Evolutionary conservation across 768 basidiomycete species (phyloP), one percentile per base, ranked within the genome.

Genomic region (Serendipita sp.): DNA sequence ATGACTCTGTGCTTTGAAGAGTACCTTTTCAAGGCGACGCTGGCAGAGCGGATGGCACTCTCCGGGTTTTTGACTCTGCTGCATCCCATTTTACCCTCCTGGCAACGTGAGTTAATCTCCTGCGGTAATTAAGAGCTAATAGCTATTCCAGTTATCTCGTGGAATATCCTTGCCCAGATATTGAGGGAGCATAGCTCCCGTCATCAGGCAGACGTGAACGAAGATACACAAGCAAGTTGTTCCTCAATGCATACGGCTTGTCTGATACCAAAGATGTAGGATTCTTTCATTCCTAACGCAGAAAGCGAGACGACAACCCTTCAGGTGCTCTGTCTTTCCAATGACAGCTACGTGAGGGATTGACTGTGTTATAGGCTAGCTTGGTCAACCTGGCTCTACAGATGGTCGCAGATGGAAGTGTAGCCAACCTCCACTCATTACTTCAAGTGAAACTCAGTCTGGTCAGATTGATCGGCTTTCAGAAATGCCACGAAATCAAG

Each of bases 1-100:
- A 85, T 89, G 13, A 77, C 85, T 5, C 73, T 74, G 16, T 89
- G 85, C 68, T 89, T 85, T 83, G 78, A 81, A 63, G 84, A 86
- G 68, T 76, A 79, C 3, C 69, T 89, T 31, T 69, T 75, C 5
- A 83, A 79, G 63, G 75, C 80, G 3, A 80, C 85, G 1, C 75
- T 83, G 11, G 65, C 75, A 0, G 85, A 87, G 62, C 80, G 84
- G 15, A 73, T 80, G 37, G 79, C 76, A 62, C 75, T 89, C 10
- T 74, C 82, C 15, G 75, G 78, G 6, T 89, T 88, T 72, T 74
- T 88, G 16, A 77, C 82, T 34, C 85, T 85, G 68, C 76, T 90
- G 33, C 82, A 77, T n/a, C 76, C 85, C 0, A 80, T 86, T 72
- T 85, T 88, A 71, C 79, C 85, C 16, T 71, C 67, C 13, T 89